These are phyloP conservation scores for Prunus mume DNA, from an alignment of 306 rosid genomes.

Conservation along the genomic window DNA sequence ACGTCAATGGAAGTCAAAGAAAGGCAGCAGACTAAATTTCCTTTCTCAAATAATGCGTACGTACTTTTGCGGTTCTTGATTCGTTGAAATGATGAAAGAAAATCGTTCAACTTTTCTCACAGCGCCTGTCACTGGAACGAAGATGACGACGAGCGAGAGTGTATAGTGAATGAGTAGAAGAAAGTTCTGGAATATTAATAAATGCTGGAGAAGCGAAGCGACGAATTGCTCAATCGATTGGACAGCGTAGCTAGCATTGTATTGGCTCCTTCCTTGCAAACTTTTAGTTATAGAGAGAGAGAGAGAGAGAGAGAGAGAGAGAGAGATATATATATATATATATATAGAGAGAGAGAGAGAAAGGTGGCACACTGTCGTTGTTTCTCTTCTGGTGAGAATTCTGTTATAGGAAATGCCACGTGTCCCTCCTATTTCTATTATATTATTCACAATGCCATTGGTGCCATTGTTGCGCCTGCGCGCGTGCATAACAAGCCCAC, in stretches of 20 bases:
- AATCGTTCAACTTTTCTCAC: no score
- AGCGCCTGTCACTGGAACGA: no score
- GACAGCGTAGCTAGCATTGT: neutral
- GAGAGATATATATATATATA: no score
- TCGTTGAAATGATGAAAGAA: neutral
- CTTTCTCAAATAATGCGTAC: neutral
- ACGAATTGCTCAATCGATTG: neutral
- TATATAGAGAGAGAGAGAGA: neutral
- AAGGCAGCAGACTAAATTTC: no score
- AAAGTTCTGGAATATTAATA: neutral
- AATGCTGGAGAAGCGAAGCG: neutral
- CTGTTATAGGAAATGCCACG: neutral
- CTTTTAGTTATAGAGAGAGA: conserved; percentile 9
- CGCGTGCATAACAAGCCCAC: no score
- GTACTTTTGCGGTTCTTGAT: neutral
- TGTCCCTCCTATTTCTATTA: no score
- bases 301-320: neutral
- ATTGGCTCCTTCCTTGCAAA: conserved; percentile 19
- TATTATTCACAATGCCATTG: no score
- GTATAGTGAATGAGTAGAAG: neutral
- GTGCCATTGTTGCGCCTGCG: no score
- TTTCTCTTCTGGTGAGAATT: neutral
- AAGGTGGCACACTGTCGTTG: neutral
- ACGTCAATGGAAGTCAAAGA: neutral
- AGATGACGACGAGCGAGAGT: neutral